These are phyloP conservation scores for Polytrichum formosum DNA, from an alignment of 225 moss, liverwort and hornwort species.

Conservation along the genomic window DNA sequence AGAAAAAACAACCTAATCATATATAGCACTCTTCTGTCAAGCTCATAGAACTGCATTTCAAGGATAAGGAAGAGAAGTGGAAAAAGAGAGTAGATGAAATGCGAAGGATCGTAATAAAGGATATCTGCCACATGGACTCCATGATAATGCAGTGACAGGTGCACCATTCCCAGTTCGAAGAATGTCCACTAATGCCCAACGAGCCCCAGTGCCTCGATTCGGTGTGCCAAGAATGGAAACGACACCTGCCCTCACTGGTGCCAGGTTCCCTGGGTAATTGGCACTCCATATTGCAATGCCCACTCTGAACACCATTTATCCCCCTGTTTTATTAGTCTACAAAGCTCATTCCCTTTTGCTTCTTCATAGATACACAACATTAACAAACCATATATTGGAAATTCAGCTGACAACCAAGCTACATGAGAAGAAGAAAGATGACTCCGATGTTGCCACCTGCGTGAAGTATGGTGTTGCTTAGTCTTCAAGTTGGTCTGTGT, in stretches of 20 bases:
- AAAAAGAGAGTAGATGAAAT: not conserved
- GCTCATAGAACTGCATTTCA: too few species aligned
- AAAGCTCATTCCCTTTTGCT: too few species aligned
- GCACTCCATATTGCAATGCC: slow-evolving; percentile 97
- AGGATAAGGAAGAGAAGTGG: not conserved
- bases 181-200: slow-evolving; percentile 93
- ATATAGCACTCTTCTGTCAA: too few species aligned
- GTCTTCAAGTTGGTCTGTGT: too few species aligned
- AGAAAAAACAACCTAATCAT: too few species aligned
- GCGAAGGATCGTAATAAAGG: slow-evolving; percentile 24
- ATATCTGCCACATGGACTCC: slow-evolving; percentile 98
- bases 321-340: too few species aligned
- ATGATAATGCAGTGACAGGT: slow-evolving; percentile 84
- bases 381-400: too few species aligned
- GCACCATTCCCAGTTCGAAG: slow-evolving; percentile 57
- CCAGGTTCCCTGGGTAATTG: slow-evolving; percentile 88
- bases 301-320: slow-evolving; percentile 34
- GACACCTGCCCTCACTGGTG: slow-evolving; percentile 87
- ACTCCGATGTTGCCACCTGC: too few species aligned
- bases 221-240: slow-evolving; percentile 81
- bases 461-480: too few species aligned
- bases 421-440: too few species aligned
- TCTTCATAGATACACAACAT: too few species aligned
- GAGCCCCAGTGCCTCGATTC: slow-evolving; percentile 75
- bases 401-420: too few species aligned